Base-by-base conservation (phyloP, 2,329 filamentous ascomycete species). In the Cryphonectria radicalis region DNA sequence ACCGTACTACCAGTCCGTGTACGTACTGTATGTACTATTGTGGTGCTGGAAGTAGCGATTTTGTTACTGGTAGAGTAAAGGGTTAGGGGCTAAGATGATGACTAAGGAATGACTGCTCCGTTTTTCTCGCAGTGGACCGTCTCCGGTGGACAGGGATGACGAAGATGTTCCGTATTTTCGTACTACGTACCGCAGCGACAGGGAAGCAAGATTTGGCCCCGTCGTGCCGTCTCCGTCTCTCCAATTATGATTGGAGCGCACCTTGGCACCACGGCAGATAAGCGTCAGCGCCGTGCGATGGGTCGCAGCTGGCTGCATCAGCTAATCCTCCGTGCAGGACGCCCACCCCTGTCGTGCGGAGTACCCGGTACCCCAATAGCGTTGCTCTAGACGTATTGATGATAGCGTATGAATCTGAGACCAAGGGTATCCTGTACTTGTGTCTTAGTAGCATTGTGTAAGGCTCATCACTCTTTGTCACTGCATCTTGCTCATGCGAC, bases 321-420 rank as follows among this genome's bases (percentile, higher is more conserved):
- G 62, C 62, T 46, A 64, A 46, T 46, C 25, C 62, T 64, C 62
- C 62, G 46, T 64, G 62, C 62, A 64, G 62, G 62, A 46, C 62
- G 25, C 37, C 37, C 60, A 63, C 37, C 32, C 60, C 60, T 37
- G 35, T 35, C 22, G n/a, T 22, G n/a, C 25, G 37, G 42, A 64
- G 62, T 64, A 40, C 62, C n/a, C 62, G n/a, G 62, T 64, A 64
- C 62, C 46, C 40, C 1, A 46, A 11, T n/a, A n/a, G 25, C 17
- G 62, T n/a, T 40, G 14, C 35, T 25, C 17, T 40, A 13, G 22
- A 5, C 8, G 35, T 35, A 35, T 19, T 14, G 7, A 5, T 22
- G 8, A 17, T 19, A 35, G 60, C 62, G 42, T 17, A n/a, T 46
- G 60, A 13, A n/a, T 8, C 22, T 28, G 40, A 19, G 35, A 46